A percentile compares a stretch with the other conserved stretches of the same genome.
These are phyloP conservation scores for Leptographium lundbergii DNA, from an alignment of 2,329 filamentous ascomycete species.

Conservation along the genomic window DNA sequence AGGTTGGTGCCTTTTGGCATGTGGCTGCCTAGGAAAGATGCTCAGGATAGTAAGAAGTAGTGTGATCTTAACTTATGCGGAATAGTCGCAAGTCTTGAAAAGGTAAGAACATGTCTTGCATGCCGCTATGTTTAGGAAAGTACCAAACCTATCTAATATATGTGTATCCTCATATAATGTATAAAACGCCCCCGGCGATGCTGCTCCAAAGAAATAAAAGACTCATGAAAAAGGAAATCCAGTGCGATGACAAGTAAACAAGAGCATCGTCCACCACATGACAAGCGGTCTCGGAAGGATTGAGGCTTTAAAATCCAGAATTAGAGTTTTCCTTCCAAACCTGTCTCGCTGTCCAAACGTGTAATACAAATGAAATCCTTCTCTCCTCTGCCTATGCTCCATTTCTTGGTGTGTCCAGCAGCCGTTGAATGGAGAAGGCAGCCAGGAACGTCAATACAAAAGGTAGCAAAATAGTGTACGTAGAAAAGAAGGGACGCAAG, in stretches of 20 bases:
- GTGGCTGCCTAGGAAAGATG: too few species aligned
- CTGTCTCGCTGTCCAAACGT: not conserved
- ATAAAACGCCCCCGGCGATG: slow-evolving; percentile 3
- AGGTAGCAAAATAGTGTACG: not conserved
- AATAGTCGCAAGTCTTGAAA: not conserved
- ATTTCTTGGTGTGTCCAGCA: not conserved
- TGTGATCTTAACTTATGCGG: too few species aligned
- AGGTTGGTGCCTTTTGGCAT: not conserved
- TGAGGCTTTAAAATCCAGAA: not conserved
- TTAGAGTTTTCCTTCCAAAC: not conserved
- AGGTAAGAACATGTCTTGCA: not conserved
- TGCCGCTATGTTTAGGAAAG: not conserved
- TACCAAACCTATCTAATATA: not conserved
- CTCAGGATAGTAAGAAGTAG: too few species aligned
- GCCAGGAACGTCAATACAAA: not conserved
- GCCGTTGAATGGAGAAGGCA: not conserved
- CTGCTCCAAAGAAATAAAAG: not conserved
- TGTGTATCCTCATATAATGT: not conserved
- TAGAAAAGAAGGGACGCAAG: not conserved
- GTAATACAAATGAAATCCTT: not conserved
- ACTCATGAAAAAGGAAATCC: not conserved
- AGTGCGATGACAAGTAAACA: not conserved
- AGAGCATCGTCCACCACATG: not conserved
- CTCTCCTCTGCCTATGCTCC: not conserved
- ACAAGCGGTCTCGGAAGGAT: not conserved